Evolutionary conservation across 208 protist genomes (phyloP), one percentile per base, ranked within the genome.

Genomic region (Trypanosoma mega): DNA sequence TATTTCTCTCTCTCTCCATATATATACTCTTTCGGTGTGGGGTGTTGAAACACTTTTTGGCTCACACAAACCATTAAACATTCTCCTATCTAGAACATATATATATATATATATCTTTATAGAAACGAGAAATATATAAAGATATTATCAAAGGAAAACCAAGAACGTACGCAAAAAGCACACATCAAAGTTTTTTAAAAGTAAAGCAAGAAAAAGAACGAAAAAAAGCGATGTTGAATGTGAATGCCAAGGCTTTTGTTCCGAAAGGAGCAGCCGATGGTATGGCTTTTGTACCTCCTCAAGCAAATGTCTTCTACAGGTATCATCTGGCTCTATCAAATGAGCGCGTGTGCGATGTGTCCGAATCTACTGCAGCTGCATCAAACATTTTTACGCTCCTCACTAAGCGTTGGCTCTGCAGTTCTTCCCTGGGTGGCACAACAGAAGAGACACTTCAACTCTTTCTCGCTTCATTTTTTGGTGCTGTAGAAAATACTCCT

Each of bases 191-290:
- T 7, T 5, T 20, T 12, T 44, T 47, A 9, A 39, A 59, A 31
- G 16, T 37, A 47, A n/a, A 56, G 51, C 41, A 56, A 37, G 43
- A 26, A 18, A 37, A 16, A 56, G 6, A 21, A 41, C 18, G 29
- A 23, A 54, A 54, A 46, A 36, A 20, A 46, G 6, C 1, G 18
- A 89, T 88, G 85, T 60, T 92, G 11, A 92, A 92, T 61, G 70
- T 69, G 16, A 90, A 92, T 72, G 82, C 82, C 2, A 90, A 90
- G 52, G 69, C 78, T n/a, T 90, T 92, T 69, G 72, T 90, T 52
- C 82, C 82, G 0, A 63, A 68, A 16, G 72, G 68, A 9, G 57
- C 69, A 43, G 53, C 55, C 36, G 76, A 80, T 4, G 50, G 61
- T 29, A 31, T 51, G 31, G 14, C 41, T 34, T 6, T 49, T 54